A percentile compares a stretch with the other conserved stretches of the same genome.
These are phyloP conservation scores for Aspergillus sojae DNA, from an alignment of 2,329 filamentous ascomycete genomes.

Conservation along the genomic window DNA sequence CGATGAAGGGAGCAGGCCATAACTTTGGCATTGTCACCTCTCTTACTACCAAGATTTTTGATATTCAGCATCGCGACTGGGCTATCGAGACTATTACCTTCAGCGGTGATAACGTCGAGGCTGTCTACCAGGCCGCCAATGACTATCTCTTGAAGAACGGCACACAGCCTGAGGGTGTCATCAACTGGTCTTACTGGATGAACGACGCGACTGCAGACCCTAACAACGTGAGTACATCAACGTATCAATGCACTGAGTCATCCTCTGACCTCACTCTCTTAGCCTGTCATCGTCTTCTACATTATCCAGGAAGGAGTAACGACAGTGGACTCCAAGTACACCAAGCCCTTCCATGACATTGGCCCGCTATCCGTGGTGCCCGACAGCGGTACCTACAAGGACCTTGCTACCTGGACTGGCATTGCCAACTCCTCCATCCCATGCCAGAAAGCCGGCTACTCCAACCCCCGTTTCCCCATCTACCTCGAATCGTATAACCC, in stretches of 20 bases:
- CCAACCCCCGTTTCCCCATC: conserved; percentile 50
- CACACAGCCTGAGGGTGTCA: conserved; percentile 48
- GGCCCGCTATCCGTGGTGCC: conserved; percentile 39
- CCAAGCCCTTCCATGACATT: conserved; percentile 48
- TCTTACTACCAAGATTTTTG: conserved; percentile 51
- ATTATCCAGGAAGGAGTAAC: conserved; percentile 40
- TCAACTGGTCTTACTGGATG: conserved; percentile 50
- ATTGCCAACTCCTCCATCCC: conserved; percentile 41
- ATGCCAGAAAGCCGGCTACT: conserved; percentile 47
- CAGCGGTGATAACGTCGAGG: conserved; percentile 53
- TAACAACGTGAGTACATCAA: conserved; percentile 22
- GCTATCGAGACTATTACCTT: conserved; percentile 50
- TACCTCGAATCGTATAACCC: conserved; percentile 47
- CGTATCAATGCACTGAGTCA: background rate
- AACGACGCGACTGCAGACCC: conserved; percentile 30
- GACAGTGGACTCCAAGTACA: conserved; percentile 44
- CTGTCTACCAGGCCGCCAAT: conserved; percentile 52
- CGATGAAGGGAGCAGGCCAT: conserved; percentile 58
- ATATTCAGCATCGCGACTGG: conserved; percentile 40
- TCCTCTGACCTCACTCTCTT: conserved; percentile 6
- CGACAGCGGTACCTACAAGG: conserved; percentile 47
- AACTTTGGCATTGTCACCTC: conserved; percentile 62
- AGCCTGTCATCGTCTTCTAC: conserved; percentile 35
- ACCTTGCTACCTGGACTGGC: conserved; percentile 49
- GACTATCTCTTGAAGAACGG: conserved; percentile 48